Evolutionary conservation across 805 yeast genomes (phyloP), one percentile per base, ranked within the genome.

Genomic region (Teunomyces tritomae): DNA sequence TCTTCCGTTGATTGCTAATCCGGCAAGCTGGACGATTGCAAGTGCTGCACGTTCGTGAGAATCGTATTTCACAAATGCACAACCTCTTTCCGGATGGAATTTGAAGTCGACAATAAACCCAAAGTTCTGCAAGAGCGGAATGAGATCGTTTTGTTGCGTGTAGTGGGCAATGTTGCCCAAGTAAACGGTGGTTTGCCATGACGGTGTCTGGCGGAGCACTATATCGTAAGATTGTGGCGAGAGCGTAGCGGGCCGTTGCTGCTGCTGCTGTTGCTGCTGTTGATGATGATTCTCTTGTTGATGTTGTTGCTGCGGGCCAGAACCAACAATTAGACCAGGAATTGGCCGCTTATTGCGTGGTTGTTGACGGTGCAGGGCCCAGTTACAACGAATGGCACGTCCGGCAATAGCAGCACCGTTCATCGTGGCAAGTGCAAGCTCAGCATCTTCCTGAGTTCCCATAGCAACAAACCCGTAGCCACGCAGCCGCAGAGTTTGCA

Each of bases 381-480:
- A 89, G 65, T 89, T 89, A 59, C 89, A 80, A 62, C 96, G 79
- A 52, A 90, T 80, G 32, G 87, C 79, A 60, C 96, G 76, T 48
- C 91, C 91, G 43, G 84, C 82, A 45, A 89, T 68, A 63, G 77
- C 72, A 50, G 76, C 77, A 43, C 96, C 95, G 63, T 85, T 85
- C 89, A 85, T 87, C 27, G 83, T 67, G 48, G 76, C 77, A 54
- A 88, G 70, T 27, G 95, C 95, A 44, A 64, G 65, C 57, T 85
- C 89, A 2, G 96, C 96, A 54, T 88, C 92, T 14, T 71, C 67
- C 52, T 76, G 79, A 24, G 77, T 79, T 26, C 71, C 65, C 59
- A 90, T 90, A 1, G 92, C 84, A 9, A 89, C 94, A 65, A 90
- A 89, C 2, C 97, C 96, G 61, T 89, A 89, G 32, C 96, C 96